Percentiles rank a stretch among this genome's conserved stretches.
These are phyloP conservation scores for Syzygium aqueum DNA, from an alignment of 345 rosid species.

Conservation along the genomic window DNA sequence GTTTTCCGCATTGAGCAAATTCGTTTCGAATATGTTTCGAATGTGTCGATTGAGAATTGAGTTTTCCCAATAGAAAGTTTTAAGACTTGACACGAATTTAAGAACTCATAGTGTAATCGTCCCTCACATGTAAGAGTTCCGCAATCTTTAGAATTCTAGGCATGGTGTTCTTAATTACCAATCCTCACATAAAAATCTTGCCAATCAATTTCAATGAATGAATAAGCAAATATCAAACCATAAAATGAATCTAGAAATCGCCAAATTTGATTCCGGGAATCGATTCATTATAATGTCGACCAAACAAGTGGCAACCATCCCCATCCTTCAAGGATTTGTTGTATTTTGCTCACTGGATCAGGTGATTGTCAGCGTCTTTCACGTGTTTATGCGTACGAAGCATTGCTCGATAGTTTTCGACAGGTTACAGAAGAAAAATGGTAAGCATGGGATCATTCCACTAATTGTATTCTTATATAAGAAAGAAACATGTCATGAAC, in stretches of 20 bases:
- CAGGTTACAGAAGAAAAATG: not conserved
- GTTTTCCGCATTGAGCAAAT: too few relatives aligned
- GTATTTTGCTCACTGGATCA: not conserved
- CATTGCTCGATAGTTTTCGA: not conserved
- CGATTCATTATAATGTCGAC: not conserved
- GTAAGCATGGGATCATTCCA: not conserved
- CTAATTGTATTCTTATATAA: not conserved
- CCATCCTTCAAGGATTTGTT: not conserved
- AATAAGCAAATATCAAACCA: not conserved
- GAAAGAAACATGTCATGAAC: not conserved
- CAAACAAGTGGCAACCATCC: not conserved
- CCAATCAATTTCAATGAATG: not conserved
- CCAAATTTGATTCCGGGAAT: not conserved
- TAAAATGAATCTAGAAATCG: not conserved
- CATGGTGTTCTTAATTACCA: not conserved
- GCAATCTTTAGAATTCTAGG: not conserved
- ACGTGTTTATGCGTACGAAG: not conserved
- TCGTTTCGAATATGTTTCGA: too few relatives aligned
- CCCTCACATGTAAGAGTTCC: not conserved
- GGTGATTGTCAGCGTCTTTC: not conserved
- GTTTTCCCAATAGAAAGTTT: too few relatives aligned
- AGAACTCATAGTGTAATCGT: not conserved
- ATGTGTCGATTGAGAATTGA: too few relatives aligned
- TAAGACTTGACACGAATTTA: not conserved
- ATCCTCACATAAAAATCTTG: not conserved